phyloP scores from a whole-genome alignment of 495 filamentous ascomycete genomes.

The Elaphomyces granulatus region DNA sequence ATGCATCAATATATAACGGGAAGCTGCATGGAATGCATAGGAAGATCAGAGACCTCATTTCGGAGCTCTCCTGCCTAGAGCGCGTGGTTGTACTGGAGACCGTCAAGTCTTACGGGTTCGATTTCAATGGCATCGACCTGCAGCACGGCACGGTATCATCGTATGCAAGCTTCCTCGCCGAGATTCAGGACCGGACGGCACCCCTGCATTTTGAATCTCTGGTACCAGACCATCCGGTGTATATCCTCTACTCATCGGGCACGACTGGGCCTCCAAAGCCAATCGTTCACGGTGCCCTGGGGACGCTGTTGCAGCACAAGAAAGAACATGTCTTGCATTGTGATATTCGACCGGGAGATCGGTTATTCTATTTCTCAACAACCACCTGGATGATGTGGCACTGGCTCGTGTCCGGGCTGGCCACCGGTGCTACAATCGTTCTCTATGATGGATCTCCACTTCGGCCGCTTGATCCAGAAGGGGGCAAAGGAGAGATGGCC shows the following conservation, averaged over 20 bases:
- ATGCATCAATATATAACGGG: slow-evolving; percentile 77
- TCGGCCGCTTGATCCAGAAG: slow-evolving; percentile 39
- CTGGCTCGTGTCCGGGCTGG: slow-evolving; percentile 75
- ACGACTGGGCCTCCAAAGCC: slow-evolving; percentile 87
- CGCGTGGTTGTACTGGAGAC: slow-evolving; percentile 58
- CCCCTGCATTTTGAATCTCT: slow-evolving; percentile 57
- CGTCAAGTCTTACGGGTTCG: slow-evolving; percentile 32
- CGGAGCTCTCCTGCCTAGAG: slow-evolving; percentile 45
- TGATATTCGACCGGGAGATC: slow-evolving; percentile 49
- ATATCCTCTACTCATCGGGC: slow-evolving; percentile 76
- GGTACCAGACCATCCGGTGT: slow-evolving; percentile 69
- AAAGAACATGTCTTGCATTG: slow-evolving; percentile 83
- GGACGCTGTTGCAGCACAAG: slow-evolving; percentile 84
- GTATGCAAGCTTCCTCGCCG: slow-evolving; percentile 37
- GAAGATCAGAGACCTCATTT: slow-evolving; percentile 60
- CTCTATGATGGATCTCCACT: slow-evolving; percentile 88
- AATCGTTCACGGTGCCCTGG: slow-evolving; percentile 78
- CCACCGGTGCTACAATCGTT: slow-evolving; percentile 64
- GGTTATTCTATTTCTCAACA: slow-evolving; percentile 78
- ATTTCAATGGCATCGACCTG: slow-evolving; percentile 32
- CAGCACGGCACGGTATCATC: slow-evolving; percentile 34
- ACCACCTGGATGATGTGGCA: slow-evolving; percentile 98
- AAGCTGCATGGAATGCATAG: slow-evolving; percentile 56
- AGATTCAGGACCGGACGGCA: slow-evolving; percentile 26
- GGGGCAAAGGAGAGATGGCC: slow-evolving; percentile 45